A percentile compares a stretch with the other conserved stretches of the same genome.
Evolutionary conservation across 768 basidiomycete genomes (phyloP).

Genomic region (Boletus rubescentipes): DNA sequence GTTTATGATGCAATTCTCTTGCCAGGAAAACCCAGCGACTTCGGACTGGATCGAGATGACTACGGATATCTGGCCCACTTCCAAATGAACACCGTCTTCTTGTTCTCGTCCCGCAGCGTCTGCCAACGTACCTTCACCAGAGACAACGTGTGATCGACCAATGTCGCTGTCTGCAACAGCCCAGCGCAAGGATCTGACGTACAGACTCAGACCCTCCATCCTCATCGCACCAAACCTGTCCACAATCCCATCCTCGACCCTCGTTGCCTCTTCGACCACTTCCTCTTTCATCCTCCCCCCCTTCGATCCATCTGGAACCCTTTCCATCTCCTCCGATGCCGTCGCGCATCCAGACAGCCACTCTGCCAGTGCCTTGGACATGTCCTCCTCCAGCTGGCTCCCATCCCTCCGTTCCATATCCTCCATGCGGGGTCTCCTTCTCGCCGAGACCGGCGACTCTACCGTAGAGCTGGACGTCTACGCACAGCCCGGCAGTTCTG

Average conservation of each 20-base stretch:
- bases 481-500: slow-evolving; percentile 34
- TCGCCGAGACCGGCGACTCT: slow-evolving; percentile 47
- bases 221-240: slow-evolving; percentile 23
- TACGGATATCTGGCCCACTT: slow-evolving; percentile 16
- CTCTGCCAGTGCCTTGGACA: slow-evolving; percentile 3
- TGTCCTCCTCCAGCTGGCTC: slow-evolving; percentile 11
- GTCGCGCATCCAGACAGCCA: slow-evolving; percentile 12
- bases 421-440: slow-evolving; percentile 47
- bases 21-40: too few relatives aligned
- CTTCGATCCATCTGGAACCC: slow-evolving; percentile 14
- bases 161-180: slow-evolving; percentile 11
- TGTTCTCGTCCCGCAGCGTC: slow-evolving; percentile 14
- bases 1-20: too few relatives aligned
- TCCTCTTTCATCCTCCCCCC: slow-evolving; percentile 26
- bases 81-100: slow-evolving; percentile 23
- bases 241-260: slow-evolving; percentile 27
- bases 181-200: neutral
- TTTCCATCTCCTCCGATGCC: slow-evolving; percentile 20
- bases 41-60: slow-evolving; percentile 17
- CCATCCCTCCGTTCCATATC: slow-evolving; percentile 35
- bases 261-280: slow-evolving; percentile 23
- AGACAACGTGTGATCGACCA: slow-evolving; percentile 9
- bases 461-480: slow-evolving; percentile 46
- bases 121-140: slow-evolving; percentile 1
- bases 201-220: slow-evolving; percentile 14